These are phyloP conservation scores for Aspergillus affinis DNA, from an alignment of 495 filamentous ascomycete species.

Conservation along the genomic window DNA sequence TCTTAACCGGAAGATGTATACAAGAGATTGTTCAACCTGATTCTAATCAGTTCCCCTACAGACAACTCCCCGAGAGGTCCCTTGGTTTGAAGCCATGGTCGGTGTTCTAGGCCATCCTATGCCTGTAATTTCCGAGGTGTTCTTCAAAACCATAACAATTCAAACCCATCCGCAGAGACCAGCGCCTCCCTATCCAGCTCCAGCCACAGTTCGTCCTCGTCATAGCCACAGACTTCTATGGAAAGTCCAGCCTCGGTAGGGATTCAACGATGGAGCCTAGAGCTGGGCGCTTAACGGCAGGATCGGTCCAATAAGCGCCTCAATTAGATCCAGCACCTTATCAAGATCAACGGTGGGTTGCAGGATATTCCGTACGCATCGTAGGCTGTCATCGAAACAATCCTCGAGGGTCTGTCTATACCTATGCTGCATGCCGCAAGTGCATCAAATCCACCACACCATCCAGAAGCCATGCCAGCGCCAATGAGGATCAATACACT, in stretches of 20 bases:
- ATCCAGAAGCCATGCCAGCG: neutral
- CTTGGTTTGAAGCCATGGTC: neutral
- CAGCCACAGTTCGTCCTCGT: neutral
- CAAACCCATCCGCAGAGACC: neutral
- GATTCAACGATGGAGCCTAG: neutral
- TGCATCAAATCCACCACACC: neutral
- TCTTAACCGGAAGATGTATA: neutral
- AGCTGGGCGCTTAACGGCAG: neutral
- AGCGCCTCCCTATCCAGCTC: neutral
- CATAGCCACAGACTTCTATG: neutral
- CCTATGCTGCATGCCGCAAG: neutral
- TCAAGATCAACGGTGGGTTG: neutral
- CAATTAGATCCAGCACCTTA: neutral
- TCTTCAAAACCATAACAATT: no score
- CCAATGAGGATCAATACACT: constrained; percentile 1
- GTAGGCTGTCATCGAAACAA: neutral
- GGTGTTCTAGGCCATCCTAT: neutral
- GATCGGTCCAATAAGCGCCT: neutral
- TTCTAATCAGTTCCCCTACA: no score
- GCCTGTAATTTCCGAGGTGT: neutral
- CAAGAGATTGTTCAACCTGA: neutral
- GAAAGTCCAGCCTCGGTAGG: neutral
- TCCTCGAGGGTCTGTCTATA: neutral
- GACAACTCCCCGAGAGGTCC: no score
- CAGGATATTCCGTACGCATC: neutral